These are phyloP conservation scores for Mychonastes homosphaera DNA, from an alignment of 139 green algal species.

Conservation along the genomic window DNA sequence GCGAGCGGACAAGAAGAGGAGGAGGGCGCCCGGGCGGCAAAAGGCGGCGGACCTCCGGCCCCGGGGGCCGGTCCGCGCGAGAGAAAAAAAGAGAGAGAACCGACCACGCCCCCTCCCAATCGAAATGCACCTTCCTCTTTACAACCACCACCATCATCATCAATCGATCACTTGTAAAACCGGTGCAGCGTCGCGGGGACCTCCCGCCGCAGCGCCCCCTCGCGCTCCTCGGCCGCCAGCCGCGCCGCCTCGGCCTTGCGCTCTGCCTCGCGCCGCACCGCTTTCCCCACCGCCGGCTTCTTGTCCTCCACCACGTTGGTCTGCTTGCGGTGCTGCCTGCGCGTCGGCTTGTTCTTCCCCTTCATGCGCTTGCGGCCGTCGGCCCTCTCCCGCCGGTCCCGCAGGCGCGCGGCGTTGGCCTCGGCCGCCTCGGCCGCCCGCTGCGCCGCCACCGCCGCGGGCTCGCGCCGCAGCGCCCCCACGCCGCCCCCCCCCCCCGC, in stretches of 20 bases:
- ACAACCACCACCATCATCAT: no score
- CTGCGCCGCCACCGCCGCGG: slow-evolving; percentile 61
- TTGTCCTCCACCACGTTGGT: slow-evolving; percentile 79
- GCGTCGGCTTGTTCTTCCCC: slow-evolving; percentile 81
- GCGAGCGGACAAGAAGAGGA: no score
- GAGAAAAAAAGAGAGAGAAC: no score
- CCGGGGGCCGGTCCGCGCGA: no score
- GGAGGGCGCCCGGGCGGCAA: no score
- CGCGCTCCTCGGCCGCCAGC: no score
- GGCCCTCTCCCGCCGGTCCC: slow-evolving; percentile 5
- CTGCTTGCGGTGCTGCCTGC: slow-evolving; percentile 78
- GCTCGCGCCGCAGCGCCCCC: slow-evolving; percentile 31
- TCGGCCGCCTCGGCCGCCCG: slow-evolving; percentile 18
- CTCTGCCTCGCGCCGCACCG: background rate
- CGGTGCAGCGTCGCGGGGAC: background rate
- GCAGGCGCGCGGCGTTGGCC: slow-evolving; percentile 24
- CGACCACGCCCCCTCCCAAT: no score
- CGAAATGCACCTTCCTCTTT: no score
- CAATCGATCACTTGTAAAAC: no score
- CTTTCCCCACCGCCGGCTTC: slow-evolving; percentile 31
- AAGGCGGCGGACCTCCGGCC: no score
- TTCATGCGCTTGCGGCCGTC: slow-evolving; percentile 75
- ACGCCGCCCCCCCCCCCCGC: background rate
- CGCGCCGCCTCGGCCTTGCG: background rate
- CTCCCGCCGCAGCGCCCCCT: background rate